Evolutionary conservation across 2,329 filamentous ascomycete species (phyloP).

Genomic region (Phialophora macrospora): DNA sequence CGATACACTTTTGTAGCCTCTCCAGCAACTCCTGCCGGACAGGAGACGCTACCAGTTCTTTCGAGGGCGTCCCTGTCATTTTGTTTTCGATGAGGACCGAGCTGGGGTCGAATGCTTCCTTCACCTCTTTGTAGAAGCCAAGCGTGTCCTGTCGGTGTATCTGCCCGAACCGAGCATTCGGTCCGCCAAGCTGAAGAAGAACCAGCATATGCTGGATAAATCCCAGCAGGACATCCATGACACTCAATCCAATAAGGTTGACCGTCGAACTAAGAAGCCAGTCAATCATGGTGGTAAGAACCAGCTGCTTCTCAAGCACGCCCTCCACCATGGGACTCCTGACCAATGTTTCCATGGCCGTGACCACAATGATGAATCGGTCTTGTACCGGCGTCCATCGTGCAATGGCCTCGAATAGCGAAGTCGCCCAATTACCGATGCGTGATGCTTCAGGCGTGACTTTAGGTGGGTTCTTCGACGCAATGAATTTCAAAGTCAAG

Average conservation of each 20-base stretch:
- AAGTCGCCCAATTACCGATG: constrained; percentile 76
- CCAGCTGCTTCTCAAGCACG: constrained; percentile 73
- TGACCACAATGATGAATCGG: constrained; percentile 85
- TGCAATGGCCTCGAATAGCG: constrained; percentile 77
- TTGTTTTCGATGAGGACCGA: constrained; percentile 27
- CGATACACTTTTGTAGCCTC: constrained; percentile 79
- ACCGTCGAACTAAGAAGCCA: constrained; percentile 84
- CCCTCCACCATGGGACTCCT: constrained; percentile 71
- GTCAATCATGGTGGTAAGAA: constrained; percentile 77
- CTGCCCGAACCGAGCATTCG: constrained; percentile 45
- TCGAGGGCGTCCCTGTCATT: constrained; percentile 21
- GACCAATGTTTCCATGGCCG: constrained; percentile 76
- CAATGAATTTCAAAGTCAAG: constrained; percentile 75
- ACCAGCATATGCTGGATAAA: constrained; percentile 82
- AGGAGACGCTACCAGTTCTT: constrained; percentile 55
- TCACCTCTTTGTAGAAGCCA: constrained; percentile 41
- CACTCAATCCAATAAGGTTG: constrained; percentile 91
- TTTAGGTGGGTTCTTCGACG: constrained; percentile 58
- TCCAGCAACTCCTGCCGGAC: constrained; percentile 67
- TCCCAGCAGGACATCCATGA: constrained; percentile 90
- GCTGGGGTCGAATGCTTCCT: constrained; percentile 37
- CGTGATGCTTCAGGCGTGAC: constrained; percentile 50
- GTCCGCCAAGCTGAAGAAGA: constrained; percentile 68
- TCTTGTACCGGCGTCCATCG: constrained; percentile 93
- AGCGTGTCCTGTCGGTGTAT: constrained; percentile 46